Percentiles rank a stretch among this genome's conserved stretches.
Conservation (phyloP, 2,329 filamentous ascomycete species). For the Pseudogymnoascus sp. region DNA sequence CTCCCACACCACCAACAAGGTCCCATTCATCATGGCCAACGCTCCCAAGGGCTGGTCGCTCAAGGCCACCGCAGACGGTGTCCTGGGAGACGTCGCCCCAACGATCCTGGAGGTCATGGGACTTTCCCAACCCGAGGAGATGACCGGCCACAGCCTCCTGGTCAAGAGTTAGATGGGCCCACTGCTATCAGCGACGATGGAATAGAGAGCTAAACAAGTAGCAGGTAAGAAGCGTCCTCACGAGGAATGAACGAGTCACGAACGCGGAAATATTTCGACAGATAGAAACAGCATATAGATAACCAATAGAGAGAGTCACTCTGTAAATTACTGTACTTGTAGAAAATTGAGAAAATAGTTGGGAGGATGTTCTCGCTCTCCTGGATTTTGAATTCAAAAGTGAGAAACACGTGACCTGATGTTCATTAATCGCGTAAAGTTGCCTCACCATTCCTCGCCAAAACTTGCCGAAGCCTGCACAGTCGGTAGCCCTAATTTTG, state of each 20-base stretch:
- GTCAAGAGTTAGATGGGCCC: constrained; percentile 50
- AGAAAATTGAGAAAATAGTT: not conserved
- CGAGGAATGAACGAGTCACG: constrained; percentile 21
- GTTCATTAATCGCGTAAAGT: not conserved
- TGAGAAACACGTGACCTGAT: not conserved
- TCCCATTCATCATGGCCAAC: constrained; percentile 97
- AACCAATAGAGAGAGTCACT: not conserved
- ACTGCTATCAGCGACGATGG: not conserved
- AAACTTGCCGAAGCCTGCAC: not conserved
- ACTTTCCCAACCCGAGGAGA: constrained; percentile 80
- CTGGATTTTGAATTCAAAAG: not conserved
- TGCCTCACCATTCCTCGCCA: not conserved
- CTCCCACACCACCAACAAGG: constrained; percentile 94
- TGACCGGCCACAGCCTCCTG: constrained; percentile 81
- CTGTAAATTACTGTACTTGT: constrained; percentile 1
- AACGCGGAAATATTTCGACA: not conserved
- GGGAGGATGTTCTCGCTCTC: not conserved
- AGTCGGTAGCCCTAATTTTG: constrained; percentile 11
- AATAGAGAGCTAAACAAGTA: constrained; percentile 3
- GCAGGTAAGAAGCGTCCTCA: constrained; percentile 27
- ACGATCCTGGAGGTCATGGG: constrained; percentile 89
- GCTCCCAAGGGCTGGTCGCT: constrained; percentile 84
- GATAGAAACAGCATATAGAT: not conserved
- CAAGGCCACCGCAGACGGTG: constrained; percentile 69
- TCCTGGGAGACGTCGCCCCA: constrained; percentile 96